Percentiles rank a stretch among this genome's conserved stretches.
Evolutionary conservation across 225 moss, liverwort and hornwort species (phyloP).

Genomic region (Straminergon stramineum): DNA sequence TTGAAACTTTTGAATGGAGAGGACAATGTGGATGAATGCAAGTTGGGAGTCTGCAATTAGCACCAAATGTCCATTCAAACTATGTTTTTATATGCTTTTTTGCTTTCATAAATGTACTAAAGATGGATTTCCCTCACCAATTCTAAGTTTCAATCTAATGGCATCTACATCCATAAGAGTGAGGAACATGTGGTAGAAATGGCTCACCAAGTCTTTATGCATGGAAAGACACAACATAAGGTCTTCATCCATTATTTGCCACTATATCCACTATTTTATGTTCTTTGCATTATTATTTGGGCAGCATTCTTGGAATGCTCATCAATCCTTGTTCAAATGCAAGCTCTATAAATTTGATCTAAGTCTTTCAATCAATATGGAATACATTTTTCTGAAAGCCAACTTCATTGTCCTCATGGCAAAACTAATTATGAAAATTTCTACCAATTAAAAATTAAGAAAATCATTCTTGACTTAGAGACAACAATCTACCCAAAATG

Average conservation of each 20-base stretch:
- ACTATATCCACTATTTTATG: not conserved
- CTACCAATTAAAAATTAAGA: too few relatives aligned
- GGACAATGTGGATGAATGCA: not conserved
- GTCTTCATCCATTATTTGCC: not conserved
- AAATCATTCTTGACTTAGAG: rapidly evolving
- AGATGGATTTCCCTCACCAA: too few relatives aligned
- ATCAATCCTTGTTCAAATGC: rapidly evolving
- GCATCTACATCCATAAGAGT: too few relatives aligned
- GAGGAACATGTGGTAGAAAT: too few relatives aligned
- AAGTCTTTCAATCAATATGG: not conserved
- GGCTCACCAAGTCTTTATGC: not conserved
- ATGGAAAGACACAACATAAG: not conserved
- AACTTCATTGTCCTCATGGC: not conserved
- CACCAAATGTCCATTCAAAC: not conserved
- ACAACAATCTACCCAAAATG: not conserved
- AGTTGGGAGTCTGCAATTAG: rapidly evolving
- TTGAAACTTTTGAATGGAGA: not conserved
- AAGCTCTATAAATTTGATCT: not conserved
- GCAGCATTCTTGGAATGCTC: rapidly evolving
- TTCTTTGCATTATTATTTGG: not conserved
- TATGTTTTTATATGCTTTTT: not conserved
- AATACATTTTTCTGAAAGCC: not conserved
- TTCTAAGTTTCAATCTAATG: too few relatives aligned
- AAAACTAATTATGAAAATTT: not conserved
- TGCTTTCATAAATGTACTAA: not conserved